Percentiles rank a stretch among this genome's conserved stretches.
Conservation (phyloP, 2,329 filamentous ascomycete genomes). For the Trichoderma harzianum region DNA sequence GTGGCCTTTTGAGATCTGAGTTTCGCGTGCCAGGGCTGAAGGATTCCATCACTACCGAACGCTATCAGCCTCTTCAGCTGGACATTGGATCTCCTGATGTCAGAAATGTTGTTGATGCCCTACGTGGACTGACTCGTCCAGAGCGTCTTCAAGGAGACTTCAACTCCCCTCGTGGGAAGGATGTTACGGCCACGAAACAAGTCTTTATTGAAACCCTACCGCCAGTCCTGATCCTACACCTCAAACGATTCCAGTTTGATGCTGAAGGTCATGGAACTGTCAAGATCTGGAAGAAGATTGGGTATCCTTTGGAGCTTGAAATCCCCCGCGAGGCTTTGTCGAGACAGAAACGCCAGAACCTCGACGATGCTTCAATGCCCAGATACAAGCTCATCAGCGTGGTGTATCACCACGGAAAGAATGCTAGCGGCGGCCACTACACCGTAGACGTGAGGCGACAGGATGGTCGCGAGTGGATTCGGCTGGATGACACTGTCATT, state of each 20-base stretch:
- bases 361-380: conserved; percentile 66
- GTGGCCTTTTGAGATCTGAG: conserved; percentile 85
- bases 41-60: conserved; percentile 86
- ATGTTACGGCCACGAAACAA: conserved; percentile 82
- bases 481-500: conserved; percentile 90
- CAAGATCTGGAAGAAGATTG: conserved; percentile 98
- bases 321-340: conserved; percentile 89
- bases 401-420: conserved; percentile 97
- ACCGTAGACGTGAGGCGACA: conserved; percentile 95
- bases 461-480: conserved; percentile 93
- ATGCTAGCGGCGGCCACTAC: conserved; percentile 93
- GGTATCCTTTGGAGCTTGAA: conserved; percentile 90
- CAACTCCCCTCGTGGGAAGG: conserved; percentile 71
- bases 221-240: conserved; percentile 85
- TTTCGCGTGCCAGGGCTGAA: conserved; percentile 83
- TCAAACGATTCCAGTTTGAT: conserved; percentile 97
- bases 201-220: conserved; percentile 90
- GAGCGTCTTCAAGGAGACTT: conserved; percentile 86
- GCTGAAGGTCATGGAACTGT: conserved; percentile 75
- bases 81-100: conserved; percentile 88
- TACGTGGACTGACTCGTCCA: conserved; percentile 77
- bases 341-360: conserved; percentile 62
- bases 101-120: conserved; percentile 85
- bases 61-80: conserved; percentile 89
- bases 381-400: conserved; percentile 85